Percentiles rank a stretch among this genome's conserved stretches.
Conservation (phyloP, 2,329 filamentous ascomycete species). For the Emydomyces testavorans region DNA sequence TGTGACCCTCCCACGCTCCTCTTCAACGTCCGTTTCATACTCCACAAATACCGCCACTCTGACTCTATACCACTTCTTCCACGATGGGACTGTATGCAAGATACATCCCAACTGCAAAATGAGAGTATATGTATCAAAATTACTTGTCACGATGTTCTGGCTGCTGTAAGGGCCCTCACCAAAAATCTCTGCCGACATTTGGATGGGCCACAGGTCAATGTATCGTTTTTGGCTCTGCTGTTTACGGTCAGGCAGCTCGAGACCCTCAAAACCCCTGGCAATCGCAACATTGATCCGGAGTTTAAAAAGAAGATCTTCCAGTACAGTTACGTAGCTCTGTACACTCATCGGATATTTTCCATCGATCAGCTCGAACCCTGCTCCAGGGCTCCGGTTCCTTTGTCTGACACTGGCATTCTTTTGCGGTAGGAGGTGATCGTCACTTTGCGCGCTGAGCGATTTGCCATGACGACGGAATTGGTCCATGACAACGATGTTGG, state of each 20-base stretch:
- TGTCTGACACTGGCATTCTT: constrained; percentile 15
- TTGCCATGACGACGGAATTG: constrained; percentile 54
- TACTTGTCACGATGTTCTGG: constrained; percentile 63
- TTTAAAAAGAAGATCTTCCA: constrained; percentile 68
- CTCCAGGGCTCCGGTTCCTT: neutral
- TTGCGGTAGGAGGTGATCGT: neutral
- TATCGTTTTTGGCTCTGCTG: constrained; percentile 57
- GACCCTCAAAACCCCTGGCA: constrained; percentile 64
- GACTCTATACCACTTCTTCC: constrained; percentile 61
- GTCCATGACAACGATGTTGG: constrained; percentile 73
- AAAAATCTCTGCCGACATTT: constrained; percentile 77
- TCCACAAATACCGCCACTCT: constrained; percentile 81
- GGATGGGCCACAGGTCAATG: constrained; percentile 83
- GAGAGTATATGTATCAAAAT: constrained; percentile 84
- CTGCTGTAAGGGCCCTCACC: constrained; percentile 50
- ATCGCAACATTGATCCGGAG: constrained; percentile 76
- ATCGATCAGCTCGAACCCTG: constrained; percentile 2
- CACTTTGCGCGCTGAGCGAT: constrained; percentile 27
- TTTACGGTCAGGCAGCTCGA: constrained; percentile 58
- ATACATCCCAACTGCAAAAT: constrained; percentile 81
- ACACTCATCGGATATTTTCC: constrained; percentile 33
- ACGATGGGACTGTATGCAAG: constrained; percentile 65
- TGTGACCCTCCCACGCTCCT: constrained; percentile 61
- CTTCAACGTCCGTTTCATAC: constrained; percentile 70
- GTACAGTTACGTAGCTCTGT: constrained; percentile 65